Base-by-base conservation (phyloP, 164 flowering plant species). In the Berberis thunbergii region DNA sequence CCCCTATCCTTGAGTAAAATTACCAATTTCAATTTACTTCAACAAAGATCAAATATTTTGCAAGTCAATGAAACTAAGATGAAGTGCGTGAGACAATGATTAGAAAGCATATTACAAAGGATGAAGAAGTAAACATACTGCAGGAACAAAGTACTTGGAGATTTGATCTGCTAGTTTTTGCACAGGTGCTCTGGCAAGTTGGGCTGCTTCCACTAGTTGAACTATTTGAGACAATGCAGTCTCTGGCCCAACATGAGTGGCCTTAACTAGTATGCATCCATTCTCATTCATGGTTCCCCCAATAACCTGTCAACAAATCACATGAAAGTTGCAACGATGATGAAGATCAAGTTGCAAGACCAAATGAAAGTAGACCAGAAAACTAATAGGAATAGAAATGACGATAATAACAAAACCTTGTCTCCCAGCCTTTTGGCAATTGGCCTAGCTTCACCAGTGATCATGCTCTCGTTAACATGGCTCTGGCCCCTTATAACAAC, bases 391-490 rank as follows among this genome's bases (percentile, higher is more conserved):
- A 26, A 26, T 26, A 26, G 26, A 26, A 26, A 26, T 26, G 26
- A 26, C 26, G 26, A 26, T 26, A 26, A 13, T 10, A 26, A 26
- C 26, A 26, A 3, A 80, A 91, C 98, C 87, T 81, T 86, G 74
- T 90, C 97, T 56, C 96, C 96, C 46, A 79, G 80, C 65, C 76
- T 82, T 73, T 94, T 94, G 49, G 88, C 73, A 71, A 86, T 68
- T 4, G 97, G 89, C 46, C 65, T 79, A 39, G 97, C 83, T 74
- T 94, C 99, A 64, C 99, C 99, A 38, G 99, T 94, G 54, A 94
- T 86, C 96, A 88, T 90, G 75, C 97, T 87, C 73, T 94, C 98
- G 71, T 94, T 88, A 43, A 90, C 96, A 81, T 90, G 76, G 70
- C 96, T 88, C 67, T 90, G 91, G 71, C 98, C 98, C 77, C 76